Percentiles rank a stretch among this genome's conserved stretches.
These are phyloP conservation scores for Fusarium algeriense DNA, from an alignment of 2,329 filamentous ascomycete genomes.

Conservation along the genomic window DNA sequence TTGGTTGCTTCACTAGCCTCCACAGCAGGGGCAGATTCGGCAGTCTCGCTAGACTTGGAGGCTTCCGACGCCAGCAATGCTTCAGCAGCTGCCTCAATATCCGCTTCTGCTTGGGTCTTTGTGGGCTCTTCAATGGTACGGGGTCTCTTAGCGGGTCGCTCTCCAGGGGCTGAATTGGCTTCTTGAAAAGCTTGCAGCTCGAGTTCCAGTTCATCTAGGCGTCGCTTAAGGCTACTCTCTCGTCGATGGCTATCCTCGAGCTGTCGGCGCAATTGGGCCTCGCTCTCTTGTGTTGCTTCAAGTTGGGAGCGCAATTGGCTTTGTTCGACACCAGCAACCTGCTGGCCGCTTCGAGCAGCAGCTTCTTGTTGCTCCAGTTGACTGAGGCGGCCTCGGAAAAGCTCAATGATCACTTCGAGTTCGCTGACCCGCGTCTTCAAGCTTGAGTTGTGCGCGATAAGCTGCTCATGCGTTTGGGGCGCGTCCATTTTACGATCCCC, in stretches of 20 bases:
- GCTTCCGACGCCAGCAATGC: conserved; percentile 31
- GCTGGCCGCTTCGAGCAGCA: conserved; percentile 71
- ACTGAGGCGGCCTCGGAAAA: conserved; percentile 80
- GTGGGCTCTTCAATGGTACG: conserved; percentile 37
- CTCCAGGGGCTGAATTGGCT: conserved; percentile 29
- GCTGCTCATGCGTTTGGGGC: conserved; percentile 82
- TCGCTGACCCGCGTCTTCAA: conserved; percentile 97
- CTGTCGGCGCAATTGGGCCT: conserved; percentile 67
- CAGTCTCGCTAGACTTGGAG: conserved; percentile 4
- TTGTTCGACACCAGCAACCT: conserved; percentile 68
- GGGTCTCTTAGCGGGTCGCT: conserved; percentile 48
- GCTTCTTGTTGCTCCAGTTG: conserved; percentile 84
- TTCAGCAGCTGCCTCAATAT: conserved; percentile 36
- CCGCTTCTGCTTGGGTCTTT: conserved; percentile 34
- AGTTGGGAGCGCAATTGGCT: conserved; percentile 69
- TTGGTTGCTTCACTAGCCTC: conserved; percentile 8
- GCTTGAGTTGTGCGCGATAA: conserved; percentile 83
- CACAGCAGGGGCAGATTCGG: conserved; percentile 5
- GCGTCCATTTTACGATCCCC: conserved; percentile 75
- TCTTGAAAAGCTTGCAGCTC: conserved; percentile 58
- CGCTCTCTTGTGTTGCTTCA: conserved; percentile 57
- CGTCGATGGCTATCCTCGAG: conserved; percentile 82
- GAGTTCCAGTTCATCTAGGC: conserved; percentile 82
- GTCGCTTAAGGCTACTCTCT: conserved; percentile 84
- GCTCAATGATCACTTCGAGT: conserved; percentile 91